Conservation (phyloP, 495 filamentous ascomycete genomes). For the Penicillium verhagenii region DNA sequence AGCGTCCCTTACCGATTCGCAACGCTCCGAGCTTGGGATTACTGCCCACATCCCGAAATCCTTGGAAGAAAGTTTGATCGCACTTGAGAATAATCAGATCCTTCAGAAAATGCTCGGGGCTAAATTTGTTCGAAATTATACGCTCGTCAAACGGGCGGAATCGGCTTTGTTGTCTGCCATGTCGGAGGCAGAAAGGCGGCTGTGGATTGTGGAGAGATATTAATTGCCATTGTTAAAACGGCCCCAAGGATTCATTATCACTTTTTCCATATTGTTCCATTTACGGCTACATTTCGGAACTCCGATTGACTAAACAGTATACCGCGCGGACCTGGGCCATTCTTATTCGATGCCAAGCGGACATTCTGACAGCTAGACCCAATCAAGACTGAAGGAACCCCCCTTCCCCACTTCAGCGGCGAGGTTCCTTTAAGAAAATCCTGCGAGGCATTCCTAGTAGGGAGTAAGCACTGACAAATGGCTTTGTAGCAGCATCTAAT, state of each 20-base stretch:
- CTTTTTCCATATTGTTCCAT: too few relatives aligned
- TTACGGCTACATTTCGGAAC: too few relatives aligned
- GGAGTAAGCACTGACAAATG: constrained; percentile 24
- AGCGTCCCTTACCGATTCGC: constrained; percentile 21
- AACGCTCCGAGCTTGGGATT: constrained; percentile 33
- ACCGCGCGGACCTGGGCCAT: too few relatives aligned
- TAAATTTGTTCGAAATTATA: constrained; percentile 57
- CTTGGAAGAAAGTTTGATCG: constrained; percentile 29
- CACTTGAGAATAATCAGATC: constrained; percentile 21
- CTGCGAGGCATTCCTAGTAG: background rate
- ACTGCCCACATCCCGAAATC: constrained; percentile 40
- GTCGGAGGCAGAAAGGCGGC: constrained; percentile 46
- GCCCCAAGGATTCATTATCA: too few relatives aligned
- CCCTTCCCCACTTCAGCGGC: background rate
- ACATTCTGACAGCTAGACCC: background rate
- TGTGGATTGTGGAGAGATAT: constrained; percentile 61
- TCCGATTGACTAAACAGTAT: too few relatives aligned
- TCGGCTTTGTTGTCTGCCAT: constrained; percentile 48
- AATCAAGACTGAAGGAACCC: background rate
- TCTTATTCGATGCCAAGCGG: background rate
- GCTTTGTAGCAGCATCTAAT: constrained; percentile 18
- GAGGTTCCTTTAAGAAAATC: background rate
- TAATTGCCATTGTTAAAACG: too few relatives aligned
- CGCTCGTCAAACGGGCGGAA: constrained; percentile 57
- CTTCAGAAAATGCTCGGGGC: constrained; percentile 44